Conservation (phyloP, 2,329 filamentous ascomycete species). For the Ascochyta rabiei region DNA sequence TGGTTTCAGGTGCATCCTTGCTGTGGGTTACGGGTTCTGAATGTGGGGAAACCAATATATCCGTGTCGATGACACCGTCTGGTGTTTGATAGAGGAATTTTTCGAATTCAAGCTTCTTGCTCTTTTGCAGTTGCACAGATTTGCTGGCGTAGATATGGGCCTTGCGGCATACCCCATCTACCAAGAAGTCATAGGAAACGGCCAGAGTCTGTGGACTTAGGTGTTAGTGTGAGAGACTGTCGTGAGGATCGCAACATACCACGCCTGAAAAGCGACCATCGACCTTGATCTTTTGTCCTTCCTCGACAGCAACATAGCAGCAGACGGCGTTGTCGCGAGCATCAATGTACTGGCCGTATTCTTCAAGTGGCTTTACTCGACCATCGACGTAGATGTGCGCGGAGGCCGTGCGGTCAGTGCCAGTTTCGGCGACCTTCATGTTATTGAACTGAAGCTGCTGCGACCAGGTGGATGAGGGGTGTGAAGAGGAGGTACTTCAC, state of each 20-base stretch:
- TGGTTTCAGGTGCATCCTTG: constrained; percentile 19
- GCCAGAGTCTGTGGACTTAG: constrained; percentile 22
- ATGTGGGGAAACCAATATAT: constrained; percentile 88
- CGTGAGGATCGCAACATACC: constrained; percentile 18
- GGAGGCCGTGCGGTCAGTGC: constrained; percentile 42
- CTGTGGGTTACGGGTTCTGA: constrained; percentile 47
- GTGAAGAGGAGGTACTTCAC: neutral
- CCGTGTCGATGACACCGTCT: constrained; percentile 76
- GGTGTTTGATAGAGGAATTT: constrained; percentile 26
- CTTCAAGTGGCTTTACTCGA: constrained; percentile 30
- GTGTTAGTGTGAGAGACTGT: neutral
- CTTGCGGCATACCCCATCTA: constrained; percentile 47
- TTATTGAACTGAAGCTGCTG: constrained; percentile 6
- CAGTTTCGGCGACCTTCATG: constrained; percentile 49
- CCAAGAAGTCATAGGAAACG: constrained; percentile 43
- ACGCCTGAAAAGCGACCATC: constrained; percentile 40
- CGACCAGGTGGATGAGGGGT: neutral
- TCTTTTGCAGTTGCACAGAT: constrained; percentile 20
- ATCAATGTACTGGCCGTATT: constrained; percentile 43
- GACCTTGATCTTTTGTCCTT: constrained; percentile 42
- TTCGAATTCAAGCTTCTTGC: constrained; percentile 29
- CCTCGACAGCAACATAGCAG: constrained; percentile 46
- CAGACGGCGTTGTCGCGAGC: constrained; percentile 33
- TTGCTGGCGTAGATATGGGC: constrained; percentile 13
- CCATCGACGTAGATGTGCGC: constrained; percentile 35